Conservation (phyloP, 441 rosid genomes). For the Dalechampia spathulata region DNA sequence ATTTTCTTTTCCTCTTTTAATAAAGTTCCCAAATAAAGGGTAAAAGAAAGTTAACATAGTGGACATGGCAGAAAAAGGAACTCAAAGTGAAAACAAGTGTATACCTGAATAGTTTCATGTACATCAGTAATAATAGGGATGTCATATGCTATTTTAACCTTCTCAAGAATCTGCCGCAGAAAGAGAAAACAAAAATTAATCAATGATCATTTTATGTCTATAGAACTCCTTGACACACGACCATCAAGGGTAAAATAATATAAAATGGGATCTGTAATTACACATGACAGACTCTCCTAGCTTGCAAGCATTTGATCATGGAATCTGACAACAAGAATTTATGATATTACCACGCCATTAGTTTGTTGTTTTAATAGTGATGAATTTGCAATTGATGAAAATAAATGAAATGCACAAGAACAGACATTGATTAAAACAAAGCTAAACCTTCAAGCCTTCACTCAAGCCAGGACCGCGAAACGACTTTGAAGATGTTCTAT, state of each 20-base stretch:
- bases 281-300: too few relatives aligned
- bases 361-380: not conserved
- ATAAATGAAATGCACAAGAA: not conserved
- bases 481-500: slow-evolving; percentile 77
- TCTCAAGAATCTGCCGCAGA: slow-evolving; percentile 68
- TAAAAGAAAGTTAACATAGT: not conserved
- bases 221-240: too few relatives aligned
- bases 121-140: slow-evolving; percentile 82
- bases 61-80: slow-evolving; percentile 5
- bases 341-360: too few relatives aligned
- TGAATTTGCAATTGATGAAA: not conserved
- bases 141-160: slow-evolving; percentile 74
- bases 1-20: too few relatives aligned
- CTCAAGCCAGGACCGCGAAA: slow-evolving; percentile 88
- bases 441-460: slow-evolving; percentile 72
- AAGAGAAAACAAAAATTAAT: slow-evolving; percentile 1
- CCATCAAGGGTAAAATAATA: too few relatives aligned
- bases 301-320: too few relatives aligned
- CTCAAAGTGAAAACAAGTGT: slow-evolving; percentile 3
- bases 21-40: too few relatives aligned
- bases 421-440: not conserved
- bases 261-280: too few relatives aligned
- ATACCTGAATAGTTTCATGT: slow-evolving; percentile 75
- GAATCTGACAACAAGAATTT: too few relatives aligned
- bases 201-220: too few relatives aligned